Base-by-base conservation (phyloP, 495 filamentous ascomycete genomes). In the Talaromyces liani region DNA sequence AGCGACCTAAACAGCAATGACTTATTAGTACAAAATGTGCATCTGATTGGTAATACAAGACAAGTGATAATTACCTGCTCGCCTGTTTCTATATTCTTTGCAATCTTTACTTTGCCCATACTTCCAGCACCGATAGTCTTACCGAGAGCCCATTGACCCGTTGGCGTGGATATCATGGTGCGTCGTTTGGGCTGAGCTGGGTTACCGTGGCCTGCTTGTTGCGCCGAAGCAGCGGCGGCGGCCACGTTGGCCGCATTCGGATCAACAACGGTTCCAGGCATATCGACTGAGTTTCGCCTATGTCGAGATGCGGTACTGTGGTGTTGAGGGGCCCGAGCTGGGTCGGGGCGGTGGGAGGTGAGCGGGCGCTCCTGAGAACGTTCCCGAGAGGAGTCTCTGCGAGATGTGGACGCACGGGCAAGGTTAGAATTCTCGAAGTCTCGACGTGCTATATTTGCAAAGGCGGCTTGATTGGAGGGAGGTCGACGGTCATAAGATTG, bases 111-210 rank as follows among this genome's bases (percentile, higher is more conserved):
- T 74, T 96, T 95, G 27, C 91, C 91, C 94, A 99, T 99, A 72
- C 93, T 97, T 10, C 94, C 94, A 61, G 93, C 92, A 55, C 94
- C 94, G 64, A 99, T 94, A 3, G 94, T 99, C 80, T 99, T 98
- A 22, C 93, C 94, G 56, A 99, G 81, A 27, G 90, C 83, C 90
- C 93, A 99, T 77, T 91, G 85, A 49, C 93, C 93, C 2, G 91
- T 91, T 29, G 85, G 85, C 4, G 92, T 91, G 34, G 86, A 87
- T 68, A 95, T 91, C 49, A 90, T 91, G 39, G 91, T 94, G 64
- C 92, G 85, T 66, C 91, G 86, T 64, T 87, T 85, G 33, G 83
- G 73, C 69, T 83, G 75, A 68, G 80, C 75, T 68, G 80, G 68
- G 68, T 75, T 68, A 25, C 65, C 57, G 75, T 62, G 65, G 76